A percentile compares a stretch with the other conserved stretches of the same genome.
Conservation (phyloP, 768 basidiomycete genomes). For the Neoboletus magnificus region DNA sequence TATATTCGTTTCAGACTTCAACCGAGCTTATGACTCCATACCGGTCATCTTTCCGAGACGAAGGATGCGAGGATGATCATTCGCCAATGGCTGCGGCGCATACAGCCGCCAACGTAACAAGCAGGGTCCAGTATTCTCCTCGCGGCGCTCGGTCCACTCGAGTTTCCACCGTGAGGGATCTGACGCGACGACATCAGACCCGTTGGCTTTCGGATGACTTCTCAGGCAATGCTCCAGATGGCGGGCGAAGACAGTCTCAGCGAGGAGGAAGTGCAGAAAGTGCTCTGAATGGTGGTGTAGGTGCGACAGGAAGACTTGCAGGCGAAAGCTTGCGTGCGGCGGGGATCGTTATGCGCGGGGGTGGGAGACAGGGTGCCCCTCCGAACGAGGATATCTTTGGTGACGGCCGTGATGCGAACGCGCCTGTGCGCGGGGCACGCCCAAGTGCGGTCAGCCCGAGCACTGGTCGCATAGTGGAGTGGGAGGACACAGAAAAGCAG, state of each 20-base stretch:
- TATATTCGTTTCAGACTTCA: conserved; percentile 22
- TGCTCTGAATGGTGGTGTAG: conserved; percentile 43
- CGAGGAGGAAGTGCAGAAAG: conserved; percentile 73
- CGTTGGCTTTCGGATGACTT: conserved; percentile 55
- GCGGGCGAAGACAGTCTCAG: conserved; percentile 52
- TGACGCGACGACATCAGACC: conserved; percentile 47
- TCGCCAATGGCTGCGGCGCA: conserved; percentile 25
- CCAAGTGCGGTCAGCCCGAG: conserved; percentile 6
- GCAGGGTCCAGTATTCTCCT: conserved; percentile 27
- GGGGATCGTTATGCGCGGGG: conserved; percentile 48
- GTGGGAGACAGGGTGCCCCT: conserved; percentile 26
- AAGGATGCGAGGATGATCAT: conserved; percentile 18
- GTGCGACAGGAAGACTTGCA: conserved; percentile 49
- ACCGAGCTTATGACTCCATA: conserved; percentile 42
- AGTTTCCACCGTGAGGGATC: conserved; percentile 48
- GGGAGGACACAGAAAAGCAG: conserved; percentile 25
- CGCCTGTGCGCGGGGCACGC: conserved; percentile 17
- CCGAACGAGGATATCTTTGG: conserved; percentile 38
- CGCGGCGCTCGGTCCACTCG: conserved; percentile 33
- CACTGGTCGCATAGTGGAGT: conserved; percentile 16
- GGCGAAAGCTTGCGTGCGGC: conserved; percentile 71
- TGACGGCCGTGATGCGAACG: conserved; percentile 18
- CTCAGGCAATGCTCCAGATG: conserved; percentile 19
- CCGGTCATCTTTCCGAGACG: conserved; percentile 24
- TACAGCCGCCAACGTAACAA: conserved; percentile 19